Base-by-base conservation (phyloP, 1,284 basidiomycete genomes). In the Ganoderma meredithae region DNA sequence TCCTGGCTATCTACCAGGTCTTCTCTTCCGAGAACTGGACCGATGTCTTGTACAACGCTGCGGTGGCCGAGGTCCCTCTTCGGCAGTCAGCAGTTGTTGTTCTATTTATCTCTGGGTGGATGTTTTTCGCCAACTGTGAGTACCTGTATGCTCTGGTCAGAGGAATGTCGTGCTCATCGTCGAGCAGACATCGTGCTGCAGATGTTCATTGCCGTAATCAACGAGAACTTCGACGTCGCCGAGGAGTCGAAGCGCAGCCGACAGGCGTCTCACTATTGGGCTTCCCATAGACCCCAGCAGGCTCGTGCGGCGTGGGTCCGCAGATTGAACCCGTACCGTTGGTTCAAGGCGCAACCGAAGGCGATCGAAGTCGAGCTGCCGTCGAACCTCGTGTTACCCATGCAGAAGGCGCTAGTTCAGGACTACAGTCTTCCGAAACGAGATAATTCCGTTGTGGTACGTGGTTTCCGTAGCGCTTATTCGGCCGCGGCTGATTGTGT, bases 191-290 rank as follows among this genome's bases (percentile, higher is more conserved):
- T 98, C 75, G 85, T 99, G n/a, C 80, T 98, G 66, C 96, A 98
- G 76, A 95, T 99, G 92, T 98, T 99, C 83, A 96, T 99, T 76
- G 97, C 97, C 43, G 97, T 99, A 64, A 97, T 99, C 85, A 96
- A 98, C 79, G 97, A 98, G 83, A 98, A 98, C 80, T 99, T 99
- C 75, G 87, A 93, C 55, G 89, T 98, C 4, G 95, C 96, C 0
- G 97, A 99, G 76, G 95, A 97, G 78, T 87, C 91, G 59, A 98
- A 98, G 82, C 90, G 92, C 66, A 88, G 89, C 59, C 88, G 93
- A 72, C 97, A 99, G 79, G 89, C 94, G 9, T 90, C 84, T 4
- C 82, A 87, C 68, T 92, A 89, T 74, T 90, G 86, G 82, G 87
- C 83, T 10, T 84, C 83, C 52, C 87, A 87, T 70, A 84, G 85